A percentile compares a stretch with the other conserved stretches of the same genome.
Conservation (phyloP, 2,329 filamentous ascomycete genomes). For the Aspergillus intermedius region DNA sequence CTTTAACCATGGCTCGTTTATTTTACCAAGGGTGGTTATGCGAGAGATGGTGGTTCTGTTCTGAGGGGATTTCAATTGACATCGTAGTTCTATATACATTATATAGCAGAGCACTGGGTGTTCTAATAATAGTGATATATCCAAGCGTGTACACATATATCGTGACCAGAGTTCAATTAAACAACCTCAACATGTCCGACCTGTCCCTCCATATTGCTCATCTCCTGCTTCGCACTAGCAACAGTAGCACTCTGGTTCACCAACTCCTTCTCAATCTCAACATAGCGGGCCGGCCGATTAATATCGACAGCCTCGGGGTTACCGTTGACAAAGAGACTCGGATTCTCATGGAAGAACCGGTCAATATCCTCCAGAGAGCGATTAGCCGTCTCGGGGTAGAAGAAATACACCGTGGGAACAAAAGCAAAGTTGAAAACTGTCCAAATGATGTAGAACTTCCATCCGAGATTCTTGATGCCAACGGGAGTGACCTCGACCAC, state of each 20-base stretch:
- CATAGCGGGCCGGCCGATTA: conserved; percentile 5
- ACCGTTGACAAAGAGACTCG: conserved; percentile 2
- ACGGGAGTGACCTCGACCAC: conserved; percentile 28
- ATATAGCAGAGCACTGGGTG: too few relatives aligned
- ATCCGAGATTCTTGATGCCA: conserved; percentile 26
- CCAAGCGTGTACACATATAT: too few relatives aligned
- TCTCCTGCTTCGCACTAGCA: too few relatives aligned
- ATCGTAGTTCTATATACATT: too few relatives aligned
- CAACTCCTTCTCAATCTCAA: conserved; percentile 8
- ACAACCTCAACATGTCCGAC: too few relatives aligned
- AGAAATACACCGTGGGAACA: conserved; percentile 23
- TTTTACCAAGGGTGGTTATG: too few relatives aligned
- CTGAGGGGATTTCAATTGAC: too few relatives aligned
- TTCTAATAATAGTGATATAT: too few relatives aligned
- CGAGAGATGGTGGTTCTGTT: too few relatives aligned
- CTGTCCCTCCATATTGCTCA: too few relatives aligned
- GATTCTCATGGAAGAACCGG: conserved; percentile 21
- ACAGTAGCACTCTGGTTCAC: background rate
- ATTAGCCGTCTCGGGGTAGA: conserved; percentile 27
- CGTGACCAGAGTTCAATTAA: too few relatives aligned
- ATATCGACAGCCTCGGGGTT: conserved; percentile 6
- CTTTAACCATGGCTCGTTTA: conserved; percentile 7
- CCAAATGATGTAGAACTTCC: conserved; percentile 27
- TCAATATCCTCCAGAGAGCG: conserved; percentile 28
- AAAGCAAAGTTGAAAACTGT: conserved; percentile 19